These are phyloP conservation scores for Centrapalus pauciflorus DNA, from an alignment of 129 eudicot genomes.

Conservation along the genomic window DNA sequence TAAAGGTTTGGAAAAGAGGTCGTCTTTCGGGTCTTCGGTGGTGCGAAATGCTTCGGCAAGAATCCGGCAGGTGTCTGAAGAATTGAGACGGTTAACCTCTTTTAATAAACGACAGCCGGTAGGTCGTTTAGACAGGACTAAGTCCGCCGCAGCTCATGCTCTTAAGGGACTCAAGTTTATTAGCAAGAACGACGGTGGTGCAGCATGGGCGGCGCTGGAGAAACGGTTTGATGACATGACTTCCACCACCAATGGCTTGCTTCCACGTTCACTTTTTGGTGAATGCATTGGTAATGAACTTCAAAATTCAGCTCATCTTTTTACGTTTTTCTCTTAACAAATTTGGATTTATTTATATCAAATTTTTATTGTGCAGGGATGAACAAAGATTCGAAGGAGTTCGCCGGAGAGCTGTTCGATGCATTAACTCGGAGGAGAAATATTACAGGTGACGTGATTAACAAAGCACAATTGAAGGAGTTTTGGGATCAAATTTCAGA, in stretches of 20 bases:
- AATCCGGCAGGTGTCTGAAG: constrained; percentile 50
- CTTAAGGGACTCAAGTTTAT: constrained; percentile 58
- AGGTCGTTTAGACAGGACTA: constrained; percentile 40
- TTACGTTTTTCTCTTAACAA: neutral
- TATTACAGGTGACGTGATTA: constrained; percentile 41
- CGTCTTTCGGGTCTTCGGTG: constrained; percentile 38
- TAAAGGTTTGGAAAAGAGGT: constrained; percentile 38
- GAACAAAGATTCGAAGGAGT: constrained; percentile 57
- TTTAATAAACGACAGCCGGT: constrained; percentile 19
- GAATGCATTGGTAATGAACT: constrained; percentile 62
- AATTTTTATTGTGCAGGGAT: constrained; percentile 32
- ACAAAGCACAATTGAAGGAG: constrained; percentile 48
- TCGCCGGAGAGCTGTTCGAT: constrained; percentile 64
- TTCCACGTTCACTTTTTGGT: constrained; percentile 59
- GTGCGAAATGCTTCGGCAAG: constrained; percentile 47
- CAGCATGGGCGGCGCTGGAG: constrained; percentile 55
- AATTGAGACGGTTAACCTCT: constrained; percentile 55
- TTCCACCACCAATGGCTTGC: constrained; percentile 43
- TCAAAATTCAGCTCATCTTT: neutral
- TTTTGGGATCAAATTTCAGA: constrained; percentile 67
- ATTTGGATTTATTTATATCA: neutral
- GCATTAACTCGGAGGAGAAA: constrained; percentile 49
- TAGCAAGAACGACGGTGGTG: constrained; percentile 54
- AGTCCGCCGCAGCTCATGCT: constrained; percentile 49
- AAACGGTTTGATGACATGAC: constrained; percentile 44